These are phyloP conservation scores for Jimgerdemannia flammicorona DNA, from an alignment of 192 early-diverging fungal genomes.

Conservation along the genomic window DNA sequence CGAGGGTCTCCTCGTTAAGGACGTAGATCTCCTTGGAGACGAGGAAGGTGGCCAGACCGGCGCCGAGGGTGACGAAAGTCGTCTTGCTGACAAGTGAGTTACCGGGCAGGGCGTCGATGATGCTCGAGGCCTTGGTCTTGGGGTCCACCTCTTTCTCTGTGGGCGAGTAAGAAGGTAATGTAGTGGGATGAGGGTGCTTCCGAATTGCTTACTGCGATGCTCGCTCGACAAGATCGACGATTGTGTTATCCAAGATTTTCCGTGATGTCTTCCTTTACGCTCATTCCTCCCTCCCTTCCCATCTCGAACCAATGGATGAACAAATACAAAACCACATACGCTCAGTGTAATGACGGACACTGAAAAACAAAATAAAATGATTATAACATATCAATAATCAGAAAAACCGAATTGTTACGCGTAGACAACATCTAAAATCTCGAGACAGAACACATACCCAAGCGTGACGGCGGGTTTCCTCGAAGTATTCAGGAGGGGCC, in stretches of 20 bases:
- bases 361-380: too few species aligned
- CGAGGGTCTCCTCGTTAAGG: constrained; percentile 89
- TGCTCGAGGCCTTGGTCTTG: constrained; percentile 80
- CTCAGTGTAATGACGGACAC: too few species aligned
- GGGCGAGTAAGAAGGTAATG: background rate
- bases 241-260: background rate
- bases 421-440: too few species aligned
- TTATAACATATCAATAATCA: too few species aligned
- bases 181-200: background rate
- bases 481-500: too few species aligned
- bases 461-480: too few species aligned
- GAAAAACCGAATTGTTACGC: too few species aligned
- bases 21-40: constrained; percentile 99
- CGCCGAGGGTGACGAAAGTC: constrained; percentile 75
- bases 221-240: background rate
- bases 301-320: too few species aligned
- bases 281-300: too few species aligned
- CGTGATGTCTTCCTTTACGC: too few species aligned
- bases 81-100: constrained; percentile 87
- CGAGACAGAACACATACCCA: too few species aligned
- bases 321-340: too few species aligned
- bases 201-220: background rate
- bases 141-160: constrained; percentile 56
- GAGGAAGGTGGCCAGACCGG: constrained; percentile 81
- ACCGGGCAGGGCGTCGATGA: constrained; percentile 92